phyloP scores from a whole-genome alignment of 352 stramenopile species.

The Phytophthora citrophthora region DNA sequence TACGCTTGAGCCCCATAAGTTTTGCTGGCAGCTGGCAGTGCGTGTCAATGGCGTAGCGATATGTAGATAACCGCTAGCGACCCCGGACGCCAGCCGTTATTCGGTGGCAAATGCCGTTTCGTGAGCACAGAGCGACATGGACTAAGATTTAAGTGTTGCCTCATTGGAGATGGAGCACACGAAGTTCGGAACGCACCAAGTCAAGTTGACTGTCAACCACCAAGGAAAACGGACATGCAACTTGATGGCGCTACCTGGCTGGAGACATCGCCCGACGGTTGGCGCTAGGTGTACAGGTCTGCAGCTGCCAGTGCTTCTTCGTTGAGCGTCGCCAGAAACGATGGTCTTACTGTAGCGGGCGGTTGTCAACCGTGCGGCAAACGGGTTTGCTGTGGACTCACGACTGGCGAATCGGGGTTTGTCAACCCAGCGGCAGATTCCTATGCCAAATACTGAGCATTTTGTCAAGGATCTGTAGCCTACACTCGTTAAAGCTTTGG shows the following conservation, averaged over 20 bases:
- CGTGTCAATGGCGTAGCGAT: background rate
- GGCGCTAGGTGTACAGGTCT: background rate
- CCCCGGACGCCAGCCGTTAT: constrained; percentile 5
- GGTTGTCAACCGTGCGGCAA: background rate
- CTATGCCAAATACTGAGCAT: no score
- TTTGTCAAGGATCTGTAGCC: no score
- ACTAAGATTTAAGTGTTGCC: constrained; percentile 8
- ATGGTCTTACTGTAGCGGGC: background rate
- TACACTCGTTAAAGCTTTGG: no score
- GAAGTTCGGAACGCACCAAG: no score
- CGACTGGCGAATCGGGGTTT: no score
- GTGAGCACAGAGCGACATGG: constrained; percentile 2
- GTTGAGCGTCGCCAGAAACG: constrained; percentile 30
- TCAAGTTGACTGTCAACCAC: no score
- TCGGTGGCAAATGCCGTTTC: constrained; percentile 25
- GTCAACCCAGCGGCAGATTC: no score
- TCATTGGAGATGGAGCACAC: no score
- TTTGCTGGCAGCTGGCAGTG: background rate
- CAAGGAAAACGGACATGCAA: background rate
- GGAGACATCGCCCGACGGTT: background rate
- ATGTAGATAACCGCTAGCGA: background rate
- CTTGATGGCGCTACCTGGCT: background rate
- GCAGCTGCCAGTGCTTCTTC: constrained; percentile 14
- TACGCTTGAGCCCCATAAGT: background rate
- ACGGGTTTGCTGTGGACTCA: no score